Base-by-base conservation (phyloP, 2,329 filamentous ascomycete species). In the Alternaria longipes region DNA sequence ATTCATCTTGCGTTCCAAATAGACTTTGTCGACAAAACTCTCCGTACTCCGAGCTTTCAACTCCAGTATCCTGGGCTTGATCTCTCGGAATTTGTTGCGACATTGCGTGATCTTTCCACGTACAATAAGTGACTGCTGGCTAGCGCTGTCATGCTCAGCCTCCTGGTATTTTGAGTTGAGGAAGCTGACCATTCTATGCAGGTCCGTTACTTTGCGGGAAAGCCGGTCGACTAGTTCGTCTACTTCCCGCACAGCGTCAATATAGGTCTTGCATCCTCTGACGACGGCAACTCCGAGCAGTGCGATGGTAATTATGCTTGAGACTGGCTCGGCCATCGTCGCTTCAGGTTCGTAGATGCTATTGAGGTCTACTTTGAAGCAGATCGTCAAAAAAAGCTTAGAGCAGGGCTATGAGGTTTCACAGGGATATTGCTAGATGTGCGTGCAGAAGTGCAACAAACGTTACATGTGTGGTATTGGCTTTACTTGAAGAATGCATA, bases 241-340 rank as follows among this genome's bases (percentile, higher is more conserved):
- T 22, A 63, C 52, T 24, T 69, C 63, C 44, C 32, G 46, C 32
- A 50, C 46, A 8, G 46, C 46, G 9, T 62, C 26, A 36, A 70
- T 67, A 42, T 66, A 68, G 14, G 26, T 52, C 1, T 54, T 46
- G 16, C 60, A 64, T 16, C 59, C 62, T 24, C 54, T 22, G 30
- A 70, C 59, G 11, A 69, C 38, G 18, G 54, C 49, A 2, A 64
- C 50, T 3, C 58, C 60, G 8, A 65, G 9, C 34, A 63, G 49
- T 36, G 56, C 58, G 36, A 70, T 52, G 24, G 64, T 69, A 20
- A 67, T 55, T 14, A 68, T 56, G 45, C 59, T 59, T 2, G 65
- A 60, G 2, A 62, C 44, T 2, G 60, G 34, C 28, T 71, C 68
- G 14, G 68, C 67, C 68, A 71, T 69, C n/a, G 14, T 54, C 49